phyloP scores from a whole-genome alignment of 208 protist genomes.

The Leishmania braziliensis region DNA sequence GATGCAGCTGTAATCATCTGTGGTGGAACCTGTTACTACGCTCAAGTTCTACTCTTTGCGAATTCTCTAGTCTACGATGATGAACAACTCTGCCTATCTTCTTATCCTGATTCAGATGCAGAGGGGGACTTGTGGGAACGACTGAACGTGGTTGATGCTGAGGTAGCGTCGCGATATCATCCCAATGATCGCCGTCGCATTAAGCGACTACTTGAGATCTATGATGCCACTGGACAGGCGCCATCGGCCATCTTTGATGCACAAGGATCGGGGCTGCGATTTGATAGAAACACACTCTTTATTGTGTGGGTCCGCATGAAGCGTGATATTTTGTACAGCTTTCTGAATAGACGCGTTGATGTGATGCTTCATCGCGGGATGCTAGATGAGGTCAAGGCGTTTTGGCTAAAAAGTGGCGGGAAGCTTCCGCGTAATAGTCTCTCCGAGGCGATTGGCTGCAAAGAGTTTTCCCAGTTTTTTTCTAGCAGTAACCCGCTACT shows the following conservation, averaged over 20 bases:
- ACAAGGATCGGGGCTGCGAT: constrained; percentile 44
- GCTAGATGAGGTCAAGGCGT: constrained; percentile 55
- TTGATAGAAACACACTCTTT: constrained; percentile 36
- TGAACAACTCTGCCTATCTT: neutral
- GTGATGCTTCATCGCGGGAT: constrained; percentile 78
- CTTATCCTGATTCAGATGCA: constrained; percentile 3
- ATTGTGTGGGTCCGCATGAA: constrained; percentile 68
- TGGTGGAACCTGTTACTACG: constrained; percentile 82
- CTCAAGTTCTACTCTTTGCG: constrained; percentile 68
- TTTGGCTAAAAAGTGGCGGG: constrained; percentile 20
- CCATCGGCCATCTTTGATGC: constrained; percentile 56
- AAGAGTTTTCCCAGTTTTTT: constrained; percentile 54
- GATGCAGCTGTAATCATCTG: constrained; percentile 74
- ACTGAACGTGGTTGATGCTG: constrained; percentile 72
- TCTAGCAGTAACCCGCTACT: neutral
- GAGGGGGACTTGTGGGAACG: constrained; percentile 43
- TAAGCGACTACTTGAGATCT: constrained; percentile 76
- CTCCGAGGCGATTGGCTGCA: constrained; percentile 77
- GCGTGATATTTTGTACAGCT: constrained; percentile 37
- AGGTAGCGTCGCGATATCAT: constrained; percentile 71
- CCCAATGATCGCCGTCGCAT: constrained; percentile 85
- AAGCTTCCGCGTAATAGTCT: constrained; percentile 32
- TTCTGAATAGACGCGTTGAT: constrained; percentile 73
- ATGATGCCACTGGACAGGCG: constrained; percentile 44
- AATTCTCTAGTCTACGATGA: constrained; percentile 48